Conservation (phyloP, 495 filamentous ascomycete species). For the Ascobolus immersus region DNA sequence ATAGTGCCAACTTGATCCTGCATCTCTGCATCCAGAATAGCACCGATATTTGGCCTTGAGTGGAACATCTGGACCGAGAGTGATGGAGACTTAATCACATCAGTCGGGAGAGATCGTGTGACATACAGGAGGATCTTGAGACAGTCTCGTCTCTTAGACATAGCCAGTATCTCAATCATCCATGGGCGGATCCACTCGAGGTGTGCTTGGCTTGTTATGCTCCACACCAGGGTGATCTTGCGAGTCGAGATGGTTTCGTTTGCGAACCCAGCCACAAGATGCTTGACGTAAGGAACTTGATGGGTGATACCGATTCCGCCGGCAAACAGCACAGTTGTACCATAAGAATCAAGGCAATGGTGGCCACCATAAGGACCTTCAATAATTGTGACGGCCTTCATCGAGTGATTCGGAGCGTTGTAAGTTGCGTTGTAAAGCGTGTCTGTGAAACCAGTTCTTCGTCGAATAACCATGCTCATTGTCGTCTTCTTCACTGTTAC, state of each 20-base stretch:
- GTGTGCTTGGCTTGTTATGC: constrained; percentile 64
- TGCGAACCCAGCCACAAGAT: constrained; percentile 42
- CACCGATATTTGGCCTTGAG: constrained; percentile 39
- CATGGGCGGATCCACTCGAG: constrained; percentile 80
- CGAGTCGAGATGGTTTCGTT: constrained; percentile 49
- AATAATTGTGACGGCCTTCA: constrained; percentile 36
- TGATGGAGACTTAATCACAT: constrained; percentile 60
- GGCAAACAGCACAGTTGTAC: constrained; percentile 64
- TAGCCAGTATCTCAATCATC: constrained; percentile 82
- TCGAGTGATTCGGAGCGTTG: constrained; percentile 28
- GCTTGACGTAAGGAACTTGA: constrained; percentile 50
- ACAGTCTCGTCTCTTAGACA: constrained; percentile 58
- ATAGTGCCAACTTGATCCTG: constrained; percentile 53
- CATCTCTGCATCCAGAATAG: constrained; percentile 54
- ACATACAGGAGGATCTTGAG: constrained; percentile 74
- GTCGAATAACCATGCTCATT: constrained; percentile 55
- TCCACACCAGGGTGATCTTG: constrained; percentile 68
- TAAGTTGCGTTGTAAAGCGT: constrained; percentile 43
- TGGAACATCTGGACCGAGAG: constrained; percentile 77
- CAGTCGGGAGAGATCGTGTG: constrained; percentile 49
- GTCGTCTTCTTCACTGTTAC: constrained; percentile 33
- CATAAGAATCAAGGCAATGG: constrained; percentile 45
- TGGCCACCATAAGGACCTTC: constrained; percentile 66
- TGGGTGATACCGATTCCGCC: constrained; percentile 78
- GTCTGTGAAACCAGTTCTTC: constrained; percentile 62